phyloP scores from a whole-genome alignment of 306 rosid species.

The Cucurbita argyrosperma region DNA sequence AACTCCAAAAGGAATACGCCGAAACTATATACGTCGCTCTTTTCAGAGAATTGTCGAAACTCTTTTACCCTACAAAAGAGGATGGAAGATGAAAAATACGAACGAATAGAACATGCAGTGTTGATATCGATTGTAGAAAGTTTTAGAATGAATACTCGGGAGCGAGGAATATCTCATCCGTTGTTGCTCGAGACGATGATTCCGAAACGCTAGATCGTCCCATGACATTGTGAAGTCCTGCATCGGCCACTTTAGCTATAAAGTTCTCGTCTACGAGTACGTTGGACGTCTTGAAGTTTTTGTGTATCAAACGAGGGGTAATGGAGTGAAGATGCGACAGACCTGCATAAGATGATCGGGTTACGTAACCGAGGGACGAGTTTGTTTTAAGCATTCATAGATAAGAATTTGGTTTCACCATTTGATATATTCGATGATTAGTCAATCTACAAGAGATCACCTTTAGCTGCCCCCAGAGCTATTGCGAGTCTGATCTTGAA shows the following conservation, averaged over 20 bases:
- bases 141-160: conserved; percentile 53
- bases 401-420: conserved; percentile 17
- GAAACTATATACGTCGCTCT: conserved; percentile 77
- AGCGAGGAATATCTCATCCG: conserved; percentile 67
- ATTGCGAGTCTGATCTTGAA: conserved; percentile 77
- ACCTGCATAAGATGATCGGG: conserved; percentile 28
- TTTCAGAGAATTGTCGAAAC: conserved; percentile 75
- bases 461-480: conserved; percentile 97
- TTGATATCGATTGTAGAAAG: not conserved
- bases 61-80: conserved; percentile 60
- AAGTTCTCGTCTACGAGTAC: conserved; percentile 80
- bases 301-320: conserved; percentile 80
- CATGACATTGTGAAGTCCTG: conserved; percentile 61
- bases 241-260: conserved; percentile 85
- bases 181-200: conserved; percentile 54
- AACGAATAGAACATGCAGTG: not conserved
- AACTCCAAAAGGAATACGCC: conserved; percentile 77
- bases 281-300: conserved; percentile 76
- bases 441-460: conserved; percentile 65
- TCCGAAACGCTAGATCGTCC: conserved; percentile 53
- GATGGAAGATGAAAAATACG: conserved; percentile 5
- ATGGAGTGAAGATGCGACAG: conserved; percentile 69
- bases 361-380: conserved; percentile 19
- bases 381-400: conserved; percentile 29
- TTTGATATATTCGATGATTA: conserved; percentile 5